These are phyloP conservation scores for Russula lepida DNA, from an alignment of 768 basidiomycete species.

Conservation along the genomic window DNA sequence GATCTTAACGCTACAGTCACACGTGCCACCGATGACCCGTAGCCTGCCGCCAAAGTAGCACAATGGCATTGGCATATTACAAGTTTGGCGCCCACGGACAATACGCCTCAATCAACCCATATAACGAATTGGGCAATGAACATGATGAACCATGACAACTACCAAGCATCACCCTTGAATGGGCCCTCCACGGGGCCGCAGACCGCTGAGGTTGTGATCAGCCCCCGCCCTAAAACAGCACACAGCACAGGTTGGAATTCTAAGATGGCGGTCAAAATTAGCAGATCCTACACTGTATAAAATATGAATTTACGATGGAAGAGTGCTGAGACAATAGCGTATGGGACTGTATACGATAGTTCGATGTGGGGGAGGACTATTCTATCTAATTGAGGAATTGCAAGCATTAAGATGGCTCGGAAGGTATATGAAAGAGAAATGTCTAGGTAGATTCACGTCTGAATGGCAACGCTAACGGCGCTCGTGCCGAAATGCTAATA, in stretches of 20 bases:
- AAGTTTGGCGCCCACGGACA: neutral
- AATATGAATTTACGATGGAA: neutral
- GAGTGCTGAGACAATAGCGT: neutral
- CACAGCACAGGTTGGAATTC: neutral
- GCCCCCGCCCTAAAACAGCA: neutral
- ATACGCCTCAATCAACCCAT: neutral
- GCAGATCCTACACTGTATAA: constrained; percentile 5
- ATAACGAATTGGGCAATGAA: neutral
- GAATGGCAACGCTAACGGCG: neutral
- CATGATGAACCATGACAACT: neutral
- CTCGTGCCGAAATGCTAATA: neutral
- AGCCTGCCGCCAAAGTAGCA: neutral
- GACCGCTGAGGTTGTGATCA: neutral
- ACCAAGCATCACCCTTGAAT: neutral
- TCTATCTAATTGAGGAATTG: constrained; percentile 7
- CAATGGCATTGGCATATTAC: neutral
- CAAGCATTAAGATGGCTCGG: neutral
- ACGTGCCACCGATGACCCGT: neutral
- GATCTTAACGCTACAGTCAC: neutral
- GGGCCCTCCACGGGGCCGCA: neutral
- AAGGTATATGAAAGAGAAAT: neutral
- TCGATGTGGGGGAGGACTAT: neutral
- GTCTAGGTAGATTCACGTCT: neutral
- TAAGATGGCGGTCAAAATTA: neutral
- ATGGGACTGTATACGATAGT: neutral